Conservation (phyloP, 768 basidiomycete genomes). For the Brasilioporus rufonigricans region DNA sequence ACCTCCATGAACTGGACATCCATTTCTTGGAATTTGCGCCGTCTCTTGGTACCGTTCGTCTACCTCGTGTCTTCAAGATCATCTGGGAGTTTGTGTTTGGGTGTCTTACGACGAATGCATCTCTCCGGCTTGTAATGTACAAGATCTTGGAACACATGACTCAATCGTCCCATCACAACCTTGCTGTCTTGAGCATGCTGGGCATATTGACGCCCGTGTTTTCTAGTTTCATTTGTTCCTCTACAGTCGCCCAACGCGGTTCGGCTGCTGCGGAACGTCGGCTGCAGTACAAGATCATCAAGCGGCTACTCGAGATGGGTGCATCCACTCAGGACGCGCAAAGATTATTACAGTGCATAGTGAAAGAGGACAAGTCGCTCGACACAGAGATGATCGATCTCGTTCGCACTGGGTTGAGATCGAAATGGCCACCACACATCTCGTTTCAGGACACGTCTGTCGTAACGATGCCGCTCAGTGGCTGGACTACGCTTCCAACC, state of each 20-base stretch:
- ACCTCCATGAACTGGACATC: slow-evolving; percentile 40
- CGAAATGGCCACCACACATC: slow-evolving; percentile 78
- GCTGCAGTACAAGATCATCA: slow-evolving; percentile 58
- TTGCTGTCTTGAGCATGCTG: slow-evolving; percentile 59
- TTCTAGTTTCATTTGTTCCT: slow-evolving; percentile 26
- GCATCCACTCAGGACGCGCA: slow-evolving; percentile 63
- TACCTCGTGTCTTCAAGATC: slow-evolving; percentile 60
- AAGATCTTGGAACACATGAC: slow-evolving; percentile 65
- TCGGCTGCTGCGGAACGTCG: slow-evolving; percentile 42
- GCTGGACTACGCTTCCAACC: slow-evolving; percentile 50
- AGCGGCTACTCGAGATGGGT: slow-evolving; percentile 74
- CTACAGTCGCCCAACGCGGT: slow-evolving; percentile 15
- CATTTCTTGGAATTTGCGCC: slow-evolving; percentile 40
- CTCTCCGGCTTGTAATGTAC: slow-evolving; percentile 52
- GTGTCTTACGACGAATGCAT: slow-evolving; percentile 32
- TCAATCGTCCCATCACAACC: slow-evolving; percentile 63
- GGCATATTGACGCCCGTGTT: slow-evolving; percentile 53
- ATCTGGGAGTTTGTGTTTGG: slow-evolving; percentile 51
- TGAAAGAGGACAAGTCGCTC: slow-evolving; percentile 48
- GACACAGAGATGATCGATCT: slow-evolving; percentile 68
- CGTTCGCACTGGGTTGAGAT: slow-evolving; percentile 67
- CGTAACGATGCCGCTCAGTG: slow-evolving; percentile 47
- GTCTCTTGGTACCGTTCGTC: slow-evolving; percentile 48
- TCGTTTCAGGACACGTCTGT: slow-evolving; percentile 59
- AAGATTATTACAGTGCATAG: slow-evolving; percentile 55